Evolutionary conservation across 2,329 filamentous ascomycete species (phyloP), one percentile per base, ranked within the genome.

Genomic region (Uncinocarpus reesii): DNA sequence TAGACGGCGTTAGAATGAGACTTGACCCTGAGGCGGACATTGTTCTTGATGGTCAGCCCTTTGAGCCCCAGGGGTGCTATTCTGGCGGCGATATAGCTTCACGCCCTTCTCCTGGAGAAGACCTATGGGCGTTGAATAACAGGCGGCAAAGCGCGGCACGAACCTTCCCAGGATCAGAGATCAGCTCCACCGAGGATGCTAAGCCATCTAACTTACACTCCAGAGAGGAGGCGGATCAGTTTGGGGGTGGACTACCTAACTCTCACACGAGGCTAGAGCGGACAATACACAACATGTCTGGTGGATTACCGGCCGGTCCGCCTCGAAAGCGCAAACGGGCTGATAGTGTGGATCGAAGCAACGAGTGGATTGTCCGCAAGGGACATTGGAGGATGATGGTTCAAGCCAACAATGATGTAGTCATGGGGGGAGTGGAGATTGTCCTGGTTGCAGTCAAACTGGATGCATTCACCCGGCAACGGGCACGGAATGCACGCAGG

Each of bases 391-490:
- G 83, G 50, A 61, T 88, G 55, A 73, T 77, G 35, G 78, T 93
- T 23, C 80, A 83, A 59, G 65, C 66, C 5, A 62, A 62, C 8
- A 50, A 46, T 16, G 51, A 54, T 11, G 35, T 49, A 7, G 64
- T 64, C 11, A 60, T 55, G 24, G 71, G 69, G 31, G 70, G 71
- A 1, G 72, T 82, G 48, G 83, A 90, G 65, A 83, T 86, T 50
- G 74, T 86, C 18, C 73, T 94, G 42, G 73, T 84, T 13, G 84
- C 80, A 0, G 84, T 89, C 28, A 87, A 85, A 64, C 61, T 94
- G 21, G 84, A 93, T 56, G 83, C 81, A 0, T 76, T 80, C 56
- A 82, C 75, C 46, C 75, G 73, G 6, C 79, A 90, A 65, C 71
- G 73, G 52, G 74, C 74, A 8, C 75, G 85, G 53, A 94, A 93